Percentiles rank a stretch among this genome's conserved stretches.
Conservation (phyloP, 2,329 filamentous ascomycete genomes). For the Talaromyces sp. region DNA sequence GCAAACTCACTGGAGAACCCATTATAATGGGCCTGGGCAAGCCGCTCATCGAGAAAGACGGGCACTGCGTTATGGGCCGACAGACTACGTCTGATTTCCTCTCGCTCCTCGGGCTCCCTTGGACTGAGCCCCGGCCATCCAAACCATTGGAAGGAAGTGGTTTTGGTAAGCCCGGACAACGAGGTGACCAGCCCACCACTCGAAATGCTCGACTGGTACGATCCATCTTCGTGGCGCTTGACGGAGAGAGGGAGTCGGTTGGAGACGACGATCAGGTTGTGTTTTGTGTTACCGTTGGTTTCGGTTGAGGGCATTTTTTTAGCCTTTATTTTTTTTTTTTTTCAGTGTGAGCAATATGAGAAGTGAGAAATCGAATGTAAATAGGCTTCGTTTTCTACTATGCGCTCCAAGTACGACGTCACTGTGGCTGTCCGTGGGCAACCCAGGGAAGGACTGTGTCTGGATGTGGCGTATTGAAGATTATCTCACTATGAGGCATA, state of each 20-base stretch:
- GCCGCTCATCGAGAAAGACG: slow-evolving; percentile 79
- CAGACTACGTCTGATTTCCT: slow-evolving; percentile 63
- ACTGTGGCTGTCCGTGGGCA: neutral
- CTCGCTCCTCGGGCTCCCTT: slow-evolving; percentile 64
- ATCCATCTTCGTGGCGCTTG: slow-evolving; percentile 75
- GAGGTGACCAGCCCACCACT: slow-evolving; percentile 89
- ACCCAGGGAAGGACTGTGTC: neutral
- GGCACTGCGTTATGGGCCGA: slow-evolving; percentile 77
- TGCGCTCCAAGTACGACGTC: neutral
- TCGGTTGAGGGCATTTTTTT: neutral
- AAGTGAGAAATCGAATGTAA: neutral
- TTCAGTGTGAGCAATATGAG: neutral
- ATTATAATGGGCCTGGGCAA: slow-evolving; percentile 91
- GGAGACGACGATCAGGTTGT: slow-evolving; percentile 64
- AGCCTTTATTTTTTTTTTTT: neutral
- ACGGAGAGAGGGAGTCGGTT: slow-evolving; percentile 91
- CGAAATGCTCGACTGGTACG: slow-evolving; percentile 80
- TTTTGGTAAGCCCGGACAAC: slow-evolving; percentile 78
- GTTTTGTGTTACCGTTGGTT: slow-evolving; percentile 19
- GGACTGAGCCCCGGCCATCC: slow-evolving; percentile 90
- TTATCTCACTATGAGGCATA: neutral
- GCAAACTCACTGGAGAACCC: slow-evolving; percentile 77
- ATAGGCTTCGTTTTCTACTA: neutral
- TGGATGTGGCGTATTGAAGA: neutral
- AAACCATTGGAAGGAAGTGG: slow-evolving; percentile 90